Evolutionary conservation across 106 monocot species (phyloP).

Genomic region (Ottelia alismoides): DNA sequence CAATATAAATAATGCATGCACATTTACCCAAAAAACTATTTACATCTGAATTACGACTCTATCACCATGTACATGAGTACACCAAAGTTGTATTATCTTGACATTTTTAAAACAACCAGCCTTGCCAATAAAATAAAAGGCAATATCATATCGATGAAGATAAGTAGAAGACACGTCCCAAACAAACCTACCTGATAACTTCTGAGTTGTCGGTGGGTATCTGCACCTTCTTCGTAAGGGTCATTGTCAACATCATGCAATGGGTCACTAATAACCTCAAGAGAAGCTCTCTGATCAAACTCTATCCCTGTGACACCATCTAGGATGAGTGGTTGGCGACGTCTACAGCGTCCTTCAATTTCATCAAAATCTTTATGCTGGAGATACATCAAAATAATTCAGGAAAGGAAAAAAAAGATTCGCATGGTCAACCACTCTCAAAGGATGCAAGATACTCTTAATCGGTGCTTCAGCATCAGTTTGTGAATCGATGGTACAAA

Average conservation of each 20-base stretch:
- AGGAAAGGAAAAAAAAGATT: too few relatives aligned
- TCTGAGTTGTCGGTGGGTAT: constrained; percentile 42
- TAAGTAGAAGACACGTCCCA: too few relatives aligned
- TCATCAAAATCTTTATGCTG: constrained; percentile 91
- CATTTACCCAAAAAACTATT: too few relatives aligned
- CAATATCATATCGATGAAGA: too few relatives aligned
- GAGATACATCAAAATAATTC: too few relatives aligned
- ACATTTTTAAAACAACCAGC: too few relatives aligned
- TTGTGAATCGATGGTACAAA: constrained; percentile 81
- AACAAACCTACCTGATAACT: constrained; percentile 91
- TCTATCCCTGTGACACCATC: constrained; percentile 50
- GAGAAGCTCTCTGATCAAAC: constrained; percentile 21
- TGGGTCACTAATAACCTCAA: constrained; percentile 75
- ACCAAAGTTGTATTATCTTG: too few relatives aligned
- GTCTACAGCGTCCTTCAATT: constrained; percentile 56
- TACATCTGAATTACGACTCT: too few relatives aligned
- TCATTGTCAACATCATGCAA: constrained; percentile 58
- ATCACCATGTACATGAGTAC: too few relatives aligned
- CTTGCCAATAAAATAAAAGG: too few relatives aligned
- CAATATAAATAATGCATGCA: too few relatives aligned
- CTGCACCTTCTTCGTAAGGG: constrained; percentile 66
- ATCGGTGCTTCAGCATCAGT: constrained; percentile 65
- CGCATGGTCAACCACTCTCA: too few relatives aligned
- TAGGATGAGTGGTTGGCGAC: constrained; percentile 52
- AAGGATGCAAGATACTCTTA: constrained; percentile 71